Conservation (phyloP, 306 rosid species). For the Astragalus membranaceus region DNA sequence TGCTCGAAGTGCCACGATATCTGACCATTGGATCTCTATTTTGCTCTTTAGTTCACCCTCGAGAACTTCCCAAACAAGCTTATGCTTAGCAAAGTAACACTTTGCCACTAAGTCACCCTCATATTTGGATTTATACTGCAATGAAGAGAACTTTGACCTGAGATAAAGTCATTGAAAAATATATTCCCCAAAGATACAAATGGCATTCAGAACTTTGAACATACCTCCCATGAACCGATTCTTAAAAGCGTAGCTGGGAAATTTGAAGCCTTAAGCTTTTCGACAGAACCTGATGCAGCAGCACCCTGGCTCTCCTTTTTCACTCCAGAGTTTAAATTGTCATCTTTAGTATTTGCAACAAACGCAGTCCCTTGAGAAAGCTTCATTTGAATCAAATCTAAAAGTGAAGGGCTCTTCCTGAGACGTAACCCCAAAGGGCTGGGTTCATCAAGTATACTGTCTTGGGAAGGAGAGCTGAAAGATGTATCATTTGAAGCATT, state of each 20-base stretch:
- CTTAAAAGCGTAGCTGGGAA: conserved; percentile 67
- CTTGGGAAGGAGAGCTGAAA: conserved; percentile 32
- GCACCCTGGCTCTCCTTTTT: conserved; percentile 35
- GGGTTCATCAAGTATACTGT: conserved; percentile 80
- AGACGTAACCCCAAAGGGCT: conserved; percentile 85
- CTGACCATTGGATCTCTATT: conserved; percentile 86
- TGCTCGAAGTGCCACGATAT: conserved; percentile 64
- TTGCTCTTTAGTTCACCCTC: conserved; percentile 89
- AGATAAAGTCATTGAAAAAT: neutral
- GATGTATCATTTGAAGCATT: conserved; percentile 25
- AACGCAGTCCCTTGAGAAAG: conserved; percentile 49
- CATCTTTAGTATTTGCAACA: conserved; percentile 13
- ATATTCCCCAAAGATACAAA: neutral
- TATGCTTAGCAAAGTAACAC: conserved; percentile 88
- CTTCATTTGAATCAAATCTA: conserved; percentile 80
- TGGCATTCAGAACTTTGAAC: neutral
- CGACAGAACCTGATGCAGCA: conserved; percentile 11
- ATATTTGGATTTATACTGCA: conserved; percentile 76
- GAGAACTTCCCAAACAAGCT: conserved; percentile 96
- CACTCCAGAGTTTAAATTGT: conserved; percentile 21
- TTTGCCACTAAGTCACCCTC: conserved; percentile 92
- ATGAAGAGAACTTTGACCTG: neutral
- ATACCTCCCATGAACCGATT: conserved; percentile 92
- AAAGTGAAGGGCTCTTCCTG: conserved; percentile 75
- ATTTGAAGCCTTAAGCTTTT: conserved; percentile 83